These are phyloP conservation scores for Papiliotrema fonsecae DNA, from an alignment of 1,284 basidiomycete genomes.

Conservation along the genomic window DNA sequence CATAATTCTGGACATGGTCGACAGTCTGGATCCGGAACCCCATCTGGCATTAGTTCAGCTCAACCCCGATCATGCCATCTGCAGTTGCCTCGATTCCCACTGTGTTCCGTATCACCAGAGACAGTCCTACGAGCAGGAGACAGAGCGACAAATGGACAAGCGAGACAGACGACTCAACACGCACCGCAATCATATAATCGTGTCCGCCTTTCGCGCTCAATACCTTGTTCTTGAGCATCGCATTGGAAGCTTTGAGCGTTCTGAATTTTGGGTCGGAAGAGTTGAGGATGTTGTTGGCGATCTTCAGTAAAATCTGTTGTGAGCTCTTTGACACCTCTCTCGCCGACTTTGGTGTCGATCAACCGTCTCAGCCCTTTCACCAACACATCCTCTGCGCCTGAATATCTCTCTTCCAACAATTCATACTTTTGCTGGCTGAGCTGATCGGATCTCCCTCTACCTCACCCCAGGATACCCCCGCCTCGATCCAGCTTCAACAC, in stretches of 20 bases:
- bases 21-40: slow-evolving; percentile 38
- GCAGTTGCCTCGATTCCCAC: no score
- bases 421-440: no score
- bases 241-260: slow-evolving; percentile 32
- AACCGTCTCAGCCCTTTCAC: no score
- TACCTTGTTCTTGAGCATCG: slow-evolving; percentile 35
- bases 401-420: no score
- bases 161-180: slow-evolving; percentile 1
- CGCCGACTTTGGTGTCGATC: no score
- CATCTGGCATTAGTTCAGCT: slow-evolving; percentile 22
- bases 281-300: slow-evolving; percentile 37
- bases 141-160: no score
- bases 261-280: slow-evolving; percentile 38
- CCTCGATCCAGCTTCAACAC: not conserved
- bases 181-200: slow-evolving; percentile 42
- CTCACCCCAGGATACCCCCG: not conserved
- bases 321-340: no score
- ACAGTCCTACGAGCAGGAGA: no score
- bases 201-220: slow-evolving; percentile 35
- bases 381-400: no score
- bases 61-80: no score
- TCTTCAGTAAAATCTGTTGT: slow-evolving; percentile 41
- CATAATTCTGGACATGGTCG: slow-evolving; percentile 29
- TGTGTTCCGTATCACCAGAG: no score
- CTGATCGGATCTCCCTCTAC: not conserved